These are phyloP conservation scores for Albifimbria verrucaria DNA, from an alignment of 2,329 filamentous ascomycete genomes.

Conservation along the genomic window DNA sequence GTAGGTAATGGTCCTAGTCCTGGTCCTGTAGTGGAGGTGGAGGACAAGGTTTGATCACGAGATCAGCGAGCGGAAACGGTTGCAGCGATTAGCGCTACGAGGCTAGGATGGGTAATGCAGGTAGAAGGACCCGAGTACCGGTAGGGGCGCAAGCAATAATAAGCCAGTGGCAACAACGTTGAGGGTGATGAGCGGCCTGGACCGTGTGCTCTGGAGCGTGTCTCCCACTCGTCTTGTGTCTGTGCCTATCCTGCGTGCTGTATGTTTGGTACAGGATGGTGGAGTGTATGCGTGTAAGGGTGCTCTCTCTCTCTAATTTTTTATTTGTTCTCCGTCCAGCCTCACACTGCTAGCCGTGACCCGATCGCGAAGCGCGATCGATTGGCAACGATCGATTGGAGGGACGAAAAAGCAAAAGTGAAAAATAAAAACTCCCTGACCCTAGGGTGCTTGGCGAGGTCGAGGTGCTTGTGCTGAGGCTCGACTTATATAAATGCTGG, in stretches of 20 bases:
- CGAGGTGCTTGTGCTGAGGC: background rate
- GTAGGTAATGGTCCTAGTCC: background rate
- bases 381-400: too few relatives aligned
- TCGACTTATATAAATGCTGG: too few relatives aligned
- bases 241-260: too few relatives aligned
- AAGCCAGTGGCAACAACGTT: background rate
- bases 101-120: background rate
- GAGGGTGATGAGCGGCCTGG: background rate
- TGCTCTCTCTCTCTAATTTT: too few relatives aligned
- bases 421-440: background rate
- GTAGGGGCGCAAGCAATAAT: background rate
- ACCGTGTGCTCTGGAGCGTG: too few relatives aligned
- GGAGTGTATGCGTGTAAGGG: too few relatives aligned
- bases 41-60: slow-evolving; percentile 3
- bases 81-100: background rate
- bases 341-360: background rate
- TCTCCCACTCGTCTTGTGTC: too few relatives aligned
- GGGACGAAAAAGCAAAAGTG: too few relatives aligned
- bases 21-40: slow-evolving; percentile 9
- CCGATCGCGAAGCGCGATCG: background rate
- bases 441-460: background rate
- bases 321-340: too few relatives aligned
- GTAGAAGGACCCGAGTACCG: background rate
- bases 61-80: background rate
- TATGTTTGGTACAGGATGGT: too few relatives aligned